phyloP scores from a whole-genome alignment of 176 grass and related monocot species.

The Oryza glumipatula region DNA sequence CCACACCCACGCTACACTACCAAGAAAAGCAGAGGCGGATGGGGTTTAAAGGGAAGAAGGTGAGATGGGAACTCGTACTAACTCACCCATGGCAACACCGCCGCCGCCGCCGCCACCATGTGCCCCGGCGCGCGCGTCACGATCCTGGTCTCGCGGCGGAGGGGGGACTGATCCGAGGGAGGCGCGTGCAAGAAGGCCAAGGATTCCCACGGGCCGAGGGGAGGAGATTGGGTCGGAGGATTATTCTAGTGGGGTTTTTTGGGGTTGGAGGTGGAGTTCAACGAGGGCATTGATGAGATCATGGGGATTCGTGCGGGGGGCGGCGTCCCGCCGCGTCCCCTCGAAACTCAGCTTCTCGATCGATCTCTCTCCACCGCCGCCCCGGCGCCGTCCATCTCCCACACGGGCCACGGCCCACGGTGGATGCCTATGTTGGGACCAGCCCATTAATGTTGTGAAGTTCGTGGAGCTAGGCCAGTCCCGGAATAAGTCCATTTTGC shows the following conservation, averaged over 20 bases:
- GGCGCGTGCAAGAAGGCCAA: constrained; percentile 31
- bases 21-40: not conserved
- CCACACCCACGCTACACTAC: not conserved
- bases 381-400: constrained; percentile 16
- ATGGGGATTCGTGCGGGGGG: constrained; percentile 56
- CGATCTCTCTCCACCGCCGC: not conserved
- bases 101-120: constrained; percentile 35
- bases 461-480: too few species aligned
- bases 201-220: constrained; percentile 39
- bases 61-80: not conserved
- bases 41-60: not conserved
- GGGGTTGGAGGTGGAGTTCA: constrained; percentile 17
- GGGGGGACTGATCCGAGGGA: constrained; percentile 51
- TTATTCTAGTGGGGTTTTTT: constrained; percentile 17
- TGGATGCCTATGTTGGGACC: not conserved
- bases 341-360: not conserved
- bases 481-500: too few species aligned
- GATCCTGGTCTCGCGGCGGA: constrained; percentile 56
- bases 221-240: constrained; percentile 13
- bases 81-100: constrained; percentile 46
- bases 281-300: constrained; percentile 48
- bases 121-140: constrained; percentile 41
- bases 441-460: too few species aligned
- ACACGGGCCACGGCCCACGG: not conserved
- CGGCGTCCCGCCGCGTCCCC: constrained; percentile 56